These are phyloP conservation scores for Saccharomycopsis hybrid DNA, from an alignment of 1,139 yeast genomes.

Conservation along the genomic window DNA sequence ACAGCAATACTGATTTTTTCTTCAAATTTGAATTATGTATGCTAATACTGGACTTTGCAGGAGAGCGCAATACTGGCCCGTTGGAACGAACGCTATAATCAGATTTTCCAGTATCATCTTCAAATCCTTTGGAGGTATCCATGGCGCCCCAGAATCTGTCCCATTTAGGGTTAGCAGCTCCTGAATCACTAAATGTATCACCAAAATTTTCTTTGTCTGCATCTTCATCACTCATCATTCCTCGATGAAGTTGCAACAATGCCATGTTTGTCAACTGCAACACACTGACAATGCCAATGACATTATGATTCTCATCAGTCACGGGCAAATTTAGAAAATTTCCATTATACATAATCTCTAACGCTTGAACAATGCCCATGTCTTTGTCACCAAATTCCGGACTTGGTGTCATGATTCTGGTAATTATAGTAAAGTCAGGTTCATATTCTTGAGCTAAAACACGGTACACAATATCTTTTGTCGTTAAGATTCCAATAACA, in stretches of 20 bases:
- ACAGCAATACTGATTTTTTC: constrained; percentile 1
- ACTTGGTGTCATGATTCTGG: constrained; percentile 36
- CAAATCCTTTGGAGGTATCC: constrained; percentile 24
- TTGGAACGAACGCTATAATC: constrained; percentile 24
- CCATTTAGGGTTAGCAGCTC: constrained; percentile 32
- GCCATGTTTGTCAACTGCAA: constrained; percentile 35
- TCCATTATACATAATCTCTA: constrained; percentile 38
- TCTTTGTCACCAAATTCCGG: constrained; percentile 36
- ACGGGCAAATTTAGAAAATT: constrained; percentile 36
- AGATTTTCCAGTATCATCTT: constrained; percentile 24
- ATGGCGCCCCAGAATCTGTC: constrained; percentile 34
- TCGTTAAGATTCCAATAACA: constrained; percentile 37
- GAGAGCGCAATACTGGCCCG: constrained; percentile 16
- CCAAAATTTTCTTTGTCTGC: constrained; percentile 24
- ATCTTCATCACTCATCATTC: constrained; percentile 22
- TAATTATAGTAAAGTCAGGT: constrained; percentile 32
- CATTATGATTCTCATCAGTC: constrained; percentile 26
- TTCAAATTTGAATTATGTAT: constrained; percentile 21
- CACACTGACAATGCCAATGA: constrained; percentile 36
- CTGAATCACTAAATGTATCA: constrained; percentile 18
- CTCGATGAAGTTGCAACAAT: constrained; percentile 29
- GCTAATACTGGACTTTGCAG: constrained; percentile 21
- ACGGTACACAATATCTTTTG: constrained; percentile 36
- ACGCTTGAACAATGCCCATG: constrained; percentile 34
- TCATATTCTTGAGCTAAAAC: constrained; percentile 32